Conservation (phyloP, 2,329 filamentous ascomycete species). For the Fusarium subtropicale region DNA sequence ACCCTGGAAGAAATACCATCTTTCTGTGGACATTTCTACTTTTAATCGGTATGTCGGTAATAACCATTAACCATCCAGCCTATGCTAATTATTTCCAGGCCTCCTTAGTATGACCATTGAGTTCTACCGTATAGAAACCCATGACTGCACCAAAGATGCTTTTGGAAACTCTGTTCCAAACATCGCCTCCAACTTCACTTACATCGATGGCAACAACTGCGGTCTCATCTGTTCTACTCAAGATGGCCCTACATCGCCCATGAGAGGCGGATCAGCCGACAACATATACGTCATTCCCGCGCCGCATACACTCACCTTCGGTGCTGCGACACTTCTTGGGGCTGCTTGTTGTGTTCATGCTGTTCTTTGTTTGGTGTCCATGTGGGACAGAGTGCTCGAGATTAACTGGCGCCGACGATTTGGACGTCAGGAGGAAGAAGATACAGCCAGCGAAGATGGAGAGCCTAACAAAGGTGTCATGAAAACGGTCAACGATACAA, state of each 20-base stretch:
- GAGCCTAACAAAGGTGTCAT: conserved; percentile 64
- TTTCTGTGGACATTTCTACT: conserved; percentile 74
- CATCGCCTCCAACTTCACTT: conserved; percentile 57
- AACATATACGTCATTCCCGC: conserved; percentile 73
- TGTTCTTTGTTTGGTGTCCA: conserved; percentile 69
- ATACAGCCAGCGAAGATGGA: conserved; percentile 52
- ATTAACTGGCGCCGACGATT: conserved; percentile 67
- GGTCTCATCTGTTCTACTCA: conserved; percentile 59
- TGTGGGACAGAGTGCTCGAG: conserved; percentile 73
- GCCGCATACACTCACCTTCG: conserved; percentile 67
- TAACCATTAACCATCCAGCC: fast-evolving
- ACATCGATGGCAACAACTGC: conserved; percentile 57
- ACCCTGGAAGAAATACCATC: conserved; percentile 72
- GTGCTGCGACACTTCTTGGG: conserved; percentile 68
- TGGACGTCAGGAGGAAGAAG: conserved; percentile 13
- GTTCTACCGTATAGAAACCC: conserved; percentile 67
- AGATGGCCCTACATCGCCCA: conserved; percentile 63
- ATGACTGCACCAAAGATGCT: conserved; percentile 57
- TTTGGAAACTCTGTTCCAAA: conserved; percentile 52
- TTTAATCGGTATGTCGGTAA: conserved; percentile 61
- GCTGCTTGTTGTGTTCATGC: conserved; percentile 74
- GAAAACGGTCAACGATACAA: conserved; percentile 66
- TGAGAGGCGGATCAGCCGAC: conserved; percentile 66
- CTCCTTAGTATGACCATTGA: conserved; percentile 72
- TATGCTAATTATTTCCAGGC: conserved; percentile 51